Evolutionary conservation across 305 asterid species (phyloP), one percentile per base, ranked within the genome.

Genomic region (Fraxinus sp.): DNA sequence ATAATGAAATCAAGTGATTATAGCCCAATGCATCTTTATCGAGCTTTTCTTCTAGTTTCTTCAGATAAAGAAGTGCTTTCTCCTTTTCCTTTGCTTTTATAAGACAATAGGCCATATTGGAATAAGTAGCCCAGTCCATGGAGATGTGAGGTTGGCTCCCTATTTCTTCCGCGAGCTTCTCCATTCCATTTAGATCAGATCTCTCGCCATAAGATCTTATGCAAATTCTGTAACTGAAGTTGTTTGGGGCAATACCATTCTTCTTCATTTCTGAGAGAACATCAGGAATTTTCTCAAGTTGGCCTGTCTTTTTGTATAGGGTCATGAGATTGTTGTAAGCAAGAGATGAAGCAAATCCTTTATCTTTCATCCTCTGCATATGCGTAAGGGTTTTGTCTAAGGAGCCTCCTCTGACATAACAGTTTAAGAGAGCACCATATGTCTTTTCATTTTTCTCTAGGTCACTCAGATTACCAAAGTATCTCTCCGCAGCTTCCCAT

Each of bases 1-100:
- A 89, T 33, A 88, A 92, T 5, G 95, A 90, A 59, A 92, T 90
- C 87, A 92, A 88, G 89, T 92, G 91, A 85, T 90, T 92, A 55
- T 89, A 92, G 14, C 90, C 93, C 52, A 81, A 3, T 41, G 92
- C 86, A 78, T 92, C 90, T 83, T 80, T 88, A 71, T 82, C 85
- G 20, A 90, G 84, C 82, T 74, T 78, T 76, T 82, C 88, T 83
- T 91, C 95, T 22, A 83, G 30, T 82, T 89, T 89, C 88, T 88
- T 89, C 86, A 91, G 81, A 72, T 77, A 91, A 73, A 76, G 26
- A 28, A 85, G 73, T 16, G 89, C 92, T 78, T 88, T 91, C 81
- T 87, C 95, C 84, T 83, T 87, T 76, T 81, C 77, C 16, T 86
- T 84, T 9, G 85, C 90, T 81, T 86, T 91, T 39, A 90, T 87